These are phyloP conservation scores for Chamaecyparis obtusa DNA, from an alignment of 75 land plant species.

Conservation along the genomic window DNA sequence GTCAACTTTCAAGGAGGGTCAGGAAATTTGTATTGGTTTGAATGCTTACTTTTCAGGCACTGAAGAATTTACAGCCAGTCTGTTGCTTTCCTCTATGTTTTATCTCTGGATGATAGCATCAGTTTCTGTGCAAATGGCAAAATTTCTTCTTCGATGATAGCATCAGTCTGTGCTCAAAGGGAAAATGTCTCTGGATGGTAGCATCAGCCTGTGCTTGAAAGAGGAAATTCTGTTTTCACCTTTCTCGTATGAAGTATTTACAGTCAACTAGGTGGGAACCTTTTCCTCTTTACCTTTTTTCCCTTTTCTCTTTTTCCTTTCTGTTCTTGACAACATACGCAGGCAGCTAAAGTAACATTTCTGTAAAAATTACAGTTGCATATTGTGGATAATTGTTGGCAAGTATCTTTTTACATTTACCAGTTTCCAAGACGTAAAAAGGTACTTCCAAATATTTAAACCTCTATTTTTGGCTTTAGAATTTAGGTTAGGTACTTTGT, in stretches of 20 bases:
- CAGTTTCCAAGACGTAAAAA: not conserved
- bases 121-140: not conserved
- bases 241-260: not conserved
- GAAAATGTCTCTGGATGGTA: not conserved
- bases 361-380: constrained; percentile 1
- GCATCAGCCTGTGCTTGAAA: not conserved
- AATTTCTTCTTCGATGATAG: not conserved
- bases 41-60: constrained; percentile 12
- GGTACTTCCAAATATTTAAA: not conserved
- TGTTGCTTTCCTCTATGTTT: not conserved
- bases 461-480: not conserved
- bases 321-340: not conserved
- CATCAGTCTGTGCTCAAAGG: not conserved
- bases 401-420: not conserved
- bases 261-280: not conserved
- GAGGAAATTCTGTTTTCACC: not conserved
- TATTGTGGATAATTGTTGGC: constrained; percentile 1
- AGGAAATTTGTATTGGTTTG: constrained; percentile 4
- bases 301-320: not conserved
- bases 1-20: not conserved
- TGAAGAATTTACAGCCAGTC: not conserved
- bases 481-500: not conserved
- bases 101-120: constrained; percentile 4
- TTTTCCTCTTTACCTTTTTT: not conserved
- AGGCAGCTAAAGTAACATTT: not conserved